phyloP scores from a whole-genome alignment of 1,284 basidiomycete genomes.

The Mycena sp. region DNA sequence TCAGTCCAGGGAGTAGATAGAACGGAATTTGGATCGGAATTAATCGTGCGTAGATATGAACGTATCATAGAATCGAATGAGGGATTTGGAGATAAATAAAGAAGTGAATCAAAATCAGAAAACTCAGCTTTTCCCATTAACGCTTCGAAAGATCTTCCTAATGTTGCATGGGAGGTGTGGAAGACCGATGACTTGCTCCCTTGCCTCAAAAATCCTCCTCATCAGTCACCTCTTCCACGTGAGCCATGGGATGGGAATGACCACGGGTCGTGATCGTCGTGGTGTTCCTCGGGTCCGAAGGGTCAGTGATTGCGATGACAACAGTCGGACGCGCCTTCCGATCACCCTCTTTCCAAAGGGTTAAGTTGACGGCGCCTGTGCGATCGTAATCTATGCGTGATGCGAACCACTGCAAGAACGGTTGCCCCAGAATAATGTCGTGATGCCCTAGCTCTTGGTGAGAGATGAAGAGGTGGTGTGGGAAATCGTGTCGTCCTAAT shows the following conservation, averaged over 20 bases:
- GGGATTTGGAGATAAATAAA: slow-evolving; percentile 25
- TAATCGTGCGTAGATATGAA: slow-evolving; percentile 2
- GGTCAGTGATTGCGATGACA: slow-evolving; percentile 21
- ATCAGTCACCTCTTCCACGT: slow-evolving; percentile 20
- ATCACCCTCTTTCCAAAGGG: slow-evolving; percentile 8
- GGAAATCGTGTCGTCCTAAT: slow-evolving; percentile 8
- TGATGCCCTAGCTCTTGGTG: slow-evolving; percentile 24
- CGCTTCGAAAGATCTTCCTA: slow-evolving; percentile 29
- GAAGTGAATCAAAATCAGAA: slow-evolving; percentile 29
- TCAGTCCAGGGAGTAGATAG: slow-evolving; percentile 28
- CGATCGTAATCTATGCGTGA: slow-evolving; percentile 38
- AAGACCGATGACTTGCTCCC: slow-evolving; percentile 18
- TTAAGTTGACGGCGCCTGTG: slow-evolving; percentile 34
- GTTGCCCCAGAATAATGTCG: slow-evolving; percentile 36
- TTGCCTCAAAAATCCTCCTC: slow-evolving; percentile 27
- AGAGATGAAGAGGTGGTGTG: slow-evolving; percentile 13
- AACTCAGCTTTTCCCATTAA: slow-evolving; percentile 27
- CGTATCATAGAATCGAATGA: slow-evolving; percentile 29
- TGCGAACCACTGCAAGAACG: slow-evolving; percentile 32
- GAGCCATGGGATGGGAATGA: not conserved
- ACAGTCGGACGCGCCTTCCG: not conserved
- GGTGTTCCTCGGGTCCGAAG: slow-evolving; percentile 14
- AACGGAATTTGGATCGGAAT: slow-evolving; percentile 4
- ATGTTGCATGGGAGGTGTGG: slow-evolving; percentile 15
- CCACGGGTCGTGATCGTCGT: slow-evolving; percentile 5